These are phyloP conservation scores for Claviceps arundinis DNA, from an alignment of 2,329 filamentous ascomycete species.

Conservation along the genomic window DNA sequence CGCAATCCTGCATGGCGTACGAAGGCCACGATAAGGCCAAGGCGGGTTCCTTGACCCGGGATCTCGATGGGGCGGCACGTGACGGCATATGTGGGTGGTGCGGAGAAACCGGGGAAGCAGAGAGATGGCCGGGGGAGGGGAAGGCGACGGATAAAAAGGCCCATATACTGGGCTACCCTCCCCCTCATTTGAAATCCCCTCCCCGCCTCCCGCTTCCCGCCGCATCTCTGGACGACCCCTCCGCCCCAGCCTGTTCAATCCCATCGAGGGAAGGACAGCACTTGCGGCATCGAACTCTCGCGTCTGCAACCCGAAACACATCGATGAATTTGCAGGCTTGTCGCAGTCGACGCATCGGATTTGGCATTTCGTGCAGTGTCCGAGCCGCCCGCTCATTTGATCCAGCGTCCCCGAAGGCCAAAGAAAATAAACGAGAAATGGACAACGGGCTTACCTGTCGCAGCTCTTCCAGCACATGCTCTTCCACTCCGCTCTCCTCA, in stretches of 20 bases:
- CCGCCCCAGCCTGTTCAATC: background rate
- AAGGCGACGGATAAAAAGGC: conserved; percentile 37
- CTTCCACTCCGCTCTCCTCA: conserved; percentile 88
- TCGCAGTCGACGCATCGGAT: no score
- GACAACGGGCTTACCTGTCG: conserved; percentile 54
- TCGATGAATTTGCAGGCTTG: no score
- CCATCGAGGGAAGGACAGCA: no score
- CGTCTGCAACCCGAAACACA: no score
- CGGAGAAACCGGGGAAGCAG: background rate
- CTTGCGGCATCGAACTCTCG: no score
- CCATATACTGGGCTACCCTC: conserved; percentile 42
- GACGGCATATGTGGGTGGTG: background rate
- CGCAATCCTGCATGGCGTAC: no score
- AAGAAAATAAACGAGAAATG: background rate
- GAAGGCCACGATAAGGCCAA: no score
- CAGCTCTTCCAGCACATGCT: conserved; percentile 74
- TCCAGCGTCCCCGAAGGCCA: background rate
- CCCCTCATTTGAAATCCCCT: conserved; percentile 26
- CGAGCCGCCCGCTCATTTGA: background rate
- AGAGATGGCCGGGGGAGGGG: conserved; percentile 10
- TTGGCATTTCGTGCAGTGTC: background rate
- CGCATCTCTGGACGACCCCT: conserved; percentile 2
- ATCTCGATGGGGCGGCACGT: conserved; percentile 4
- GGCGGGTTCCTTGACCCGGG: background rate
- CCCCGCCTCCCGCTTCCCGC: conserved; percentile 11